Conservation (phyloP, 2,329 filamentous ascomycete genomes). For the Paecilomyces formosus region DNA sequence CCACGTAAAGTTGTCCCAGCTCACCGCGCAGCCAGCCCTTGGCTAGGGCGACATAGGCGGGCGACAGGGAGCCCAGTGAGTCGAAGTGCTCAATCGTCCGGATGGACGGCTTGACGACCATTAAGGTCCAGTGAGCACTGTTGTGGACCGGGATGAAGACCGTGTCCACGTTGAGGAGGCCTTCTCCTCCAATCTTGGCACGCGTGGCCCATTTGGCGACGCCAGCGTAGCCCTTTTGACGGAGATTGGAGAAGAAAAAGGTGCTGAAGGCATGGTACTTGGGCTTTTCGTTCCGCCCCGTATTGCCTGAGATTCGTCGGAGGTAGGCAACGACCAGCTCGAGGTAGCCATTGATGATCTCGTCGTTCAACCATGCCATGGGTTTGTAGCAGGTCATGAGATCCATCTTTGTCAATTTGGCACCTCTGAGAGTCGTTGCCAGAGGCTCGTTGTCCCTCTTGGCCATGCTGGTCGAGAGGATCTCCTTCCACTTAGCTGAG, state of each 20-base stretch:
- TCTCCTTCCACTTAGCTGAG: slow-evolving; percentile 26
- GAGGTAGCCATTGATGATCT: slow-evolving; percentile 40
- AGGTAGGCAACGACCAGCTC: slow-evolving; percentile 33
- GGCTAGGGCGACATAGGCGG: slow-evolving; percentile 24
- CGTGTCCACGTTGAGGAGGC: slow-evolving; percentile 37
- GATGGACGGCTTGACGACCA: slow-evolving; percentile 36
- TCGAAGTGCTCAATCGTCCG: slow-evolving; percentile 43
- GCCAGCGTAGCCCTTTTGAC: slow-evolving; percentile 31
- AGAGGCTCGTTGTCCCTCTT: slow-evolving; percentile 16
- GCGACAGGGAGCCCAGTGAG: slow-evolving; percentile 30
- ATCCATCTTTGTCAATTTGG: slow-evolving; percentile 27
- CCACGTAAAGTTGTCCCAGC: slow-evolving; percentile 31
- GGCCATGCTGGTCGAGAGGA: slow-evolving; percentile 22
- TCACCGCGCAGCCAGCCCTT: slow-evolving; percentile 37
- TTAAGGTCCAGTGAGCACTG: slow-evolving; percentile 40
- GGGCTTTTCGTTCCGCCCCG: slow-evolving; percentile 26
- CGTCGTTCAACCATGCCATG: slow-evolving; percentile 38
- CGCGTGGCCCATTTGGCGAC: slow-evolving; percentile 38
- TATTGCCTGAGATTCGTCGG: slow-evolving; percentile 23
- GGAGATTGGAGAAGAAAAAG: slow-evolving; percentile 38
- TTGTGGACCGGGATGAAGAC: slow-evolving; percentile 43
- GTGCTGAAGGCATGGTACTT: slow-evolving; percentile 37
- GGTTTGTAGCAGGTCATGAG: slow-evolving; percentile 28
- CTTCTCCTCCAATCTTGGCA: slow-evolving; percentile 40
- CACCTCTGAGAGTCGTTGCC: slow-evolving; percentile 25